Evolutionary conservation across 1,284 basidiomycete genomes (phyloP).

Genomic region (Cutaneotrichosporon mucoides): DNA sequence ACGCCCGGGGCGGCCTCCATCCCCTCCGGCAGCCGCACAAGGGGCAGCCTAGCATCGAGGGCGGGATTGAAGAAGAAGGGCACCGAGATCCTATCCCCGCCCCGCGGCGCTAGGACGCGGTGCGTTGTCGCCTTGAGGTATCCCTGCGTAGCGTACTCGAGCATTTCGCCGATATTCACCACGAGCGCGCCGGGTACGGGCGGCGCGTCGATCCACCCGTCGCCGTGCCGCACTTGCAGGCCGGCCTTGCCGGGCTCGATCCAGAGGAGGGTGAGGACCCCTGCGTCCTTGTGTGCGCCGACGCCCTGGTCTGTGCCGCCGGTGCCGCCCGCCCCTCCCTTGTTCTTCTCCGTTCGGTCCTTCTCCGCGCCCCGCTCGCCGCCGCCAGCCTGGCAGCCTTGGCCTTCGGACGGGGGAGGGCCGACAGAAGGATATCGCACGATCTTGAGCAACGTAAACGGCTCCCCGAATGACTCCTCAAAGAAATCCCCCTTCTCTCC

Average conservation of each 20-base stretch:
- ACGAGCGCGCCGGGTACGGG: constrained; percentile 70
- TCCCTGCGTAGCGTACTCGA: constrained; percentile 23
- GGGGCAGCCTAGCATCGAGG: constrained; percentile 11
- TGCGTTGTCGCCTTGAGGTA: constrained; percentile 17
- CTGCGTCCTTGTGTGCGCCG: constrained; percentile 18
- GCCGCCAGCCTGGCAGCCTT: too few relatives aligned
- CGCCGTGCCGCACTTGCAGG: constrained; percentile 30
- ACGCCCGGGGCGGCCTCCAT: neutral
- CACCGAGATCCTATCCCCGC: constrained; percentile 9
- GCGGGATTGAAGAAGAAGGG: constrained; percentile 20
- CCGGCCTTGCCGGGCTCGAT: constrained; percentile 7
- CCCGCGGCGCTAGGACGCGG: constrained; percentile 24
- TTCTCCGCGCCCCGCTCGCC: too few relatives aligned
- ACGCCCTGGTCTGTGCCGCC: constrained; percentile 13
- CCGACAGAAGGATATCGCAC: constrained; percentile 7
- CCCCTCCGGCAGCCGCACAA: neutral
- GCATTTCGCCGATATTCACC: constrained; percentile 61
- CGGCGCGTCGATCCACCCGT: constrained; percentile 69
- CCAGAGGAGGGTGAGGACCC: constrained; percentile 16
- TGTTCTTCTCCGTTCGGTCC: too few relatives aligned
- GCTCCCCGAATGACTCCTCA: constrained; percentile 14
- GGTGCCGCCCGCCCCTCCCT: too few relatives aligned
- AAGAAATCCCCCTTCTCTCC: constrained; percentile 13
- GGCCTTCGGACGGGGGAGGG: too few relatives aligned
- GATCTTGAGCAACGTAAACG: constrained; percentile 21